Evolutionary conservation across 768 basidiomycete species (phyloP).

Genomic region (Boletus huronensis): DNA sequence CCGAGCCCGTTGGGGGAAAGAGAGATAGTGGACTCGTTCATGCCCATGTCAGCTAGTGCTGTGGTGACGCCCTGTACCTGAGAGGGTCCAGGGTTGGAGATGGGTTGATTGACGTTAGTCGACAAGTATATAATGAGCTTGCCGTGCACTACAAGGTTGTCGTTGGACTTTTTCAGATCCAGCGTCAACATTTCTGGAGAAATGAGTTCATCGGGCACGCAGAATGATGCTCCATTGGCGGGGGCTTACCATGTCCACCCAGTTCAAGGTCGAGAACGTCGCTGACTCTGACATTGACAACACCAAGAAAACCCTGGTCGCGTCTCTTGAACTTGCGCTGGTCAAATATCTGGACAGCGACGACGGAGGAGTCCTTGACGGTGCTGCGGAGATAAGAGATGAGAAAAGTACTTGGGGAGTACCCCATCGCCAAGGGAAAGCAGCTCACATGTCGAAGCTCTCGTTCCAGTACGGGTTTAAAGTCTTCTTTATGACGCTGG

Average conservation of each 20-base stretch:
- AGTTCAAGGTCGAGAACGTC: conserved; percentile 89
- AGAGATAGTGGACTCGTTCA: conserved; percentile 57
- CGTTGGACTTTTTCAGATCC: conserved; percentile 98
- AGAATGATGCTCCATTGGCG: not conserved
- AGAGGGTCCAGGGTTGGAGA: conserved; percentile 79
- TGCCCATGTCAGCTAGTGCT: conserved; percentile 57
- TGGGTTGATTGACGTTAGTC: conserved; percentile 83
- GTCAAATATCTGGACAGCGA: conserved; percentile 98
- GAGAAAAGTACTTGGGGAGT: conserved; percentile 2
- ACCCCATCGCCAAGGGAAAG: not conserved
- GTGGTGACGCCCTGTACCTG: conserved; percentile 57
- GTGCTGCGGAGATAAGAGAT: conserved; percentile 46
- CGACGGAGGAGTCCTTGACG: conserved; percentile 96
- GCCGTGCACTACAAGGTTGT: conserved; percentile 95
- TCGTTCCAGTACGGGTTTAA: conserved; percentile 97
- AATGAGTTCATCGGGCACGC: not conserved
- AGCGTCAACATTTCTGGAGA: conserved; percentile 87
- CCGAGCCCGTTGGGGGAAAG: conserved; percentile 46
- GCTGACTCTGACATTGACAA: conserved; percentile 91
- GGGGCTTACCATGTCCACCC: conserved; percentile 82
- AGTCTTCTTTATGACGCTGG: conserved; percentile 95
- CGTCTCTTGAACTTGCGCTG: conserved; percentile 98
- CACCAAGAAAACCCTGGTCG: conserved; percentile 97
- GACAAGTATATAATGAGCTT: conserved; percentile 96
- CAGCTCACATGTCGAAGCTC: conserved; percentile 89